Evolutionary conservation across 345 rosid species (phyloP), one percentile per base, ranked within the genome.

Genomic region (Aquilaria yunnanensis): DNA sequence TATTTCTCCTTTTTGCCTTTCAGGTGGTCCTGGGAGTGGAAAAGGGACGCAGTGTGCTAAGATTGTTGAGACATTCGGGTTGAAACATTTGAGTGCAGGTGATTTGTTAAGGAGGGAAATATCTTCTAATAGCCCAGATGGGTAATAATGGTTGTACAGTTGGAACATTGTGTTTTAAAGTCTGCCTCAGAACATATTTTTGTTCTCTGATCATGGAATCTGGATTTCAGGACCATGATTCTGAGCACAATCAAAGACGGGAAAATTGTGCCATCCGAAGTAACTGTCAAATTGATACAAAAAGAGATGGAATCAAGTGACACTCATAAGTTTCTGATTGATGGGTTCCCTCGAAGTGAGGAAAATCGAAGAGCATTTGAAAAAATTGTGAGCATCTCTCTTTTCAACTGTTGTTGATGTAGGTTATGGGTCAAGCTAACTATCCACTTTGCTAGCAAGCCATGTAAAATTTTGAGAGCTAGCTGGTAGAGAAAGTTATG

Each of bases 11-110:
- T 53, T 51, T 52, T 11, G 54, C 49, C 60, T 47, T 56, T 48
- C 54, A 85, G 90, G 94, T 67, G 94, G 94, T 59, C 88, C 90
- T 62, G 94, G 95, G 55, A 87, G 96, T 77, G 95, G 95, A 47
- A 92, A 89, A 78, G 98, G 98, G 37, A 88, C 96, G 6, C 98
- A 86, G 29, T 85, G 96, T 67, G 78, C 73, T 32, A 86, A 75
- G 64, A 84, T 91, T 55, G 90, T 76, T 5, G 82, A 89, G 64
- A 78, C 81, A 51, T 89, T 83, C 77, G 92, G 95, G 23, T 76
- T 71, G 61, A 71, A 43, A 29, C 96, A 87, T 83, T 67, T 92
- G 23, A 85, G 93, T 72, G 96, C 91, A 10, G 95, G 96, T 51
- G 98, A 85, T 50, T 72, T 87, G 67, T 82, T 87, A 59, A 75